phyloP scores from a whole-genome alignment of 805 yeast genomes.

The Lachancea kluyveri region DNA sequence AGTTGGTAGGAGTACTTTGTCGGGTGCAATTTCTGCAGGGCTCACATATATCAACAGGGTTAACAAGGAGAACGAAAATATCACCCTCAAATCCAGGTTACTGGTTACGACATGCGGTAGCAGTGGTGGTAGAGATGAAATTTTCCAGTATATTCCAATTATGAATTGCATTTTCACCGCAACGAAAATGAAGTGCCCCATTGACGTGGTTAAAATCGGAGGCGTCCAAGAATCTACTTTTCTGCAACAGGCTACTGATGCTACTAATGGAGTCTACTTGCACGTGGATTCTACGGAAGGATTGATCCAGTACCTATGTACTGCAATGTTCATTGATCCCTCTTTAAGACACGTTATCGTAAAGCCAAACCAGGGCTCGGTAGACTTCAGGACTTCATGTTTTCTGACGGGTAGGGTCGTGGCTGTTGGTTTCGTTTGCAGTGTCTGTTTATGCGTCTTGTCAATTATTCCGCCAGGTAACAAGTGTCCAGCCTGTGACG shows the following conservation, averaged over 20 bases:
- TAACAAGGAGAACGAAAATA: slow-evolving; percentile 40
- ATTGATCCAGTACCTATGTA: slow-evolving; percentile 70
- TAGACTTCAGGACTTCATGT: slow-evolving; percentile 93
- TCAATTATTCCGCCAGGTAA: slow-evolving; percentile 61
- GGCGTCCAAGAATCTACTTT: slow-evolving; percentile 57
- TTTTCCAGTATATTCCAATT: slow-evolving; percentile 80
- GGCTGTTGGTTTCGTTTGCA: slow-evolving; percentile 91
- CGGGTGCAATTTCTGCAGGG: slow-evolving; percentile 81
- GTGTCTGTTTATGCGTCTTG: slow-evolving; percentile 80
- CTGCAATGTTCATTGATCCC: slow-evolving; percentile 86
- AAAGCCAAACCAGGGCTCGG: slow-evolving; percentile 75
- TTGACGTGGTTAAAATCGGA: slow-evolving; percentile 79
- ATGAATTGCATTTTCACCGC: slow-evolving; percentile 97
- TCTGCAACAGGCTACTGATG: slow-evolving; percentile 92
- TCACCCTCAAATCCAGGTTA: slow-evolving; percentile 54
- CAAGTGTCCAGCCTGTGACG: slow-evolving; percentile 82
- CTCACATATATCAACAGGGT: slow-evolving; percentile 71
- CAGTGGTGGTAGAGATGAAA: slow-evolving; percentile 65
- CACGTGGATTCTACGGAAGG: slow-evolving; percentile 64
- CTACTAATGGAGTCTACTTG: slow-evolving; percentile 86
- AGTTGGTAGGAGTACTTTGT: slow-evolving; percentile 43
- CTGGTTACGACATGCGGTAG: slow-evolving; percentile 41
- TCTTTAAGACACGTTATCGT: slow-evolving; percentile 68
- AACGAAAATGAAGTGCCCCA: slow-evolving; percentile 81
- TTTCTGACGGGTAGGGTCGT: slow-evolving; percentile 85